These are phyloP conservation scores for Kazachstania africana DNA, from an alignment of 805 yeast species.

Conservation along the genomic window DNA sequence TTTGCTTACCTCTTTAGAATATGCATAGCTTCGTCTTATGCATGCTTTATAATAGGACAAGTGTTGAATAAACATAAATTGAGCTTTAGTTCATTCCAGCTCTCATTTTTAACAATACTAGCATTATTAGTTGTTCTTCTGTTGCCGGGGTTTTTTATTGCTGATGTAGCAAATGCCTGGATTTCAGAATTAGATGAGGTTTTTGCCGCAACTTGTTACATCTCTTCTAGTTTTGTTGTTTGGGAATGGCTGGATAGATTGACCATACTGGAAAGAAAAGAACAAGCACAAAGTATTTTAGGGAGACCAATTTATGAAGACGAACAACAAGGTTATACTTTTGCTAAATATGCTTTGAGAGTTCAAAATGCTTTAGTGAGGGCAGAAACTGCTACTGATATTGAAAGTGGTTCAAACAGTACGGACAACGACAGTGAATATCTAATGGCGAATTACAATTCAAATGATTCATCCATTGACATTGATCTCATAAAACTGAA, in stretches of 20 bases:
- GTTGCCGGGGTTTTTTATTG: conserved; percentile 60
- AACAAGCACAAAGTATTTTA: conserved; percentile 58
- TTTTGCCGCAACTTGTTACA: conserved; percentile 60
- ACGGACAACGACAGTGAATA: not conserved
- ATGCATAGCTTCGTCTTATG: conserved; percentile 56
- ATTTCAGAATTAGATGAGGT: conserved; percentile 62
- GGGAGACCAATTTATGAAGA: conserved; percentile 71
- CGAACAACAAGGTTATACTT: conserved; percentile 29
- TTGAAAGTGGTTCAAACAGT: conserved; percentile 1
- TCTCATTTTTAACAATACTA: conserved; percentile 45
- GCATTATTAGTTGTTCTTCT: conserved; percentile 44
- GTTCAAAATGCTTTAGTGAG: conserved; percentile 18
- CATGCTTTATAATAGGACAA: conserved; percentile 49
- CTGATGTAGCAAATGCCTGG: conserved; percentile 69
- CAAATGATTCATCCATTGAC: not conserved
- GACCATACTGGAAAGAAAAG: conserved; percentile 40
- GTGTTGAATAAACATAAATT: conserved; percentile 40
- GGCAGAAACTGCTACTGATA: conserved; percentile 3
- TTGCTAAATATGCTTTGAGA: conserved; percentile 20
- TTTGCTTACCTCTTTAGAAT: conserved; percentile 65
- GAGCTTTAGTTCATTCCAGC: conserved; percentile 33
- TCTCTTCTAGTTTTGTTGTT: conserved; percentile 58
- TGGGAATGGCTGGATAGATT: conserved; percentile 81
- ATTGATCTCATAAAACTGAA: not conserved
- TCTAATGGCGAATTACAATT: no score